phyloP scores from a whole-genome alignment of 176 grass and related monocot species.

The Zea luxurians region DNA sequence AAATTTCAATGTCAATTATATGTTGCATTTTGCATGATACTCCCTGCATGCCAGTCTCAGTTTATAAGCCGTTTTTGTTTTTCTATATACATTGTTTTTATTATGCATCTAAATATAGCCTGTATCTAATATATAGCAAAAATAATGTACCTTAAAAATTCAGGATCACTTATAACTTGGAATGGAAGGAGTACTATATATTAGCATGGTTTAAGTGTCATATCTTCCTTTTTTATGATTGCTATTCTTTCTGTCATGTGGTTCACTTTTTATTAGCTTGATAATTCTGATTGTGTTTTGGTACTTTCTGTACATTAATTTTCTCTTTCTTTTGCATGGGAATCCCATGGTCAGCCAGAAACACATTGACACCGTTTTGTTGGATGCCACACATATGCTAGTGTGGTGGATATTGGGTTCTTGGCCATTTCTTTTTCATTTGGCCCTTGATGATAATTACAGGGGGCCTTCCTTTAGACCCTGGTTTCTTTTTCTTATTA shows the following conservation, averaged over 20 bases:
- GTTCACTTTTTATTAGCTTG: slow-evolving; percentile 25
- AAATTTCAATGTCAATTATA: not conserved
- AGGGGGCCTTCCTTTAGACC: not conserved
- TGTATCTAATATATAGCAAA: too few relatives aligned
- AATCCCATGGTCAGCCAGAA: not conserved
- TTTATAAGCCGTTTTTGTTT: too few relatives aligned
- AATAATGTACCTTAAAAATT: too few relatives aligned
- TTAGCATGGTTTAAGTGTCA: not conserved
- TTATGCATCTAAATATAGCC: too few relatives aligned
- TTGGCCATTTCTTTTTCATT: slow-evolving; percentile 12
- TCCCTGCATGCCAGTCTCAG: not conserved
- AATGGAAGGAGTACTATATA: not conserved
- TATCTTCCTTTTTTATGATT: not conserved
- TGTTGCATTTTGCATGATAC: not conserved
- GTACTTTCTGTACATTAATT: not conserved
- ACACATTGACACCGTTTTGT: not conserved
- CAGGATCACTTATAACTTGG: too few relatives aligned
- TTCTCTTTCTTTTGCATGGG: slow-evolving; percentile 1
- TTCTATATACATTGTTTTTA: too few relatives aligned
- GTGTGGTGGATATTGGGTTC: not conserved
- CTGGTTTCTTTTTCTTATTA: too few relatives aligned
- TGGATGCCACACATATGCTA: not conserved
- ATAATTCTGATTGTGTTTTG: not conserved
- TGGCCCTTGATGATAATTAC: slow-evolving; percentile 15
- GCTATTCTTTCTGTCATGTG: not conserved